Evolutionary conservation across 768 basidiomycete species (phyloP), one percentile per base, ranked within the genome.

Genomic region (Tylopilus sp.): DNA sequence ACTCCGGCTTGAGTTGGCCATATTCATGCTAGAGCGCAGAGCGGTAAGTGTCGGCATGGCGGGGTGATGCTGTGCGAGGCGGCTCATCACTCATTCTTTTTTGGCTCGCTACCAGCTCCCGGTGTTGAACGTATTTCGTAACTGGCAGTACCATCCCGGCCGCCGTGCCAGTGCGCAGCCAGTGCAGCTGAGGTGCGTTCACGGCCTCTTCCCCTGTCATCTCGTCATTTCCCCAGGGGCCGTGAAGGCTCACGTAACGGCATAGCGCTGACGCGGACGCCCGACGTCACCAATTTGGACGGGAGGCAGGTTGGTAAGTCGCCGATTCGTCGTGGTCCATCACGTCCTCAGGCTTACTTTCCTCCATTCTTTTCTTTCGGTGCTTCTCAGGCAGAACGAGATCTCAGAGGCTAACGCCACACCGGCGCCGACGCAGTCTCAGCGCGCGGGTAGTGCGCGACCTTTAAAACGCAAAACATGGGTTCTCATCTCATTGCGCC

Each of bases 21-120:
- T 65, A 44, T 64, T 59, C 51, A 19, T 41, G 26, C 29, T 65
- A 4, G 63, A 65, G n/a, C 60, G 63, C 31, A 59, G 51, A 55
- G 60, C 52, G 53, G 63, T 65, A 48, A 11, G 63, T 65, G 40
- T 24, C 25, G 19, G 25, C 16, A 22, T 40, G 45, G 33, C 31
- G 42, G n/a, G 40, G 21, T 43, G 28, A n/a, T 43, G 14, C 33
- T 38, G 3, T 34, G 17, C 28, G 14, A 21, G 17, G n/a, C 14
- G 19, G 7, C 3, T 33, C 31, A 16, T 12, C 10, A 33, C 45
- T 54, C 30, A 54, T 24, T 3, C 6, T 29, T 59, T 24, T 30
- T 25, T 43, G 37, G 12, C 28, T 14, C 4, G 22, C n/a, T 4
- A 10, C 37, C 37, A 64, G 63, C 55, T 65, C 28, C 63, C 60